phyloP scores from a whole-genome alignment of 2,329 filamentous ascomycete species.

The Venturia asperata region DNA sequence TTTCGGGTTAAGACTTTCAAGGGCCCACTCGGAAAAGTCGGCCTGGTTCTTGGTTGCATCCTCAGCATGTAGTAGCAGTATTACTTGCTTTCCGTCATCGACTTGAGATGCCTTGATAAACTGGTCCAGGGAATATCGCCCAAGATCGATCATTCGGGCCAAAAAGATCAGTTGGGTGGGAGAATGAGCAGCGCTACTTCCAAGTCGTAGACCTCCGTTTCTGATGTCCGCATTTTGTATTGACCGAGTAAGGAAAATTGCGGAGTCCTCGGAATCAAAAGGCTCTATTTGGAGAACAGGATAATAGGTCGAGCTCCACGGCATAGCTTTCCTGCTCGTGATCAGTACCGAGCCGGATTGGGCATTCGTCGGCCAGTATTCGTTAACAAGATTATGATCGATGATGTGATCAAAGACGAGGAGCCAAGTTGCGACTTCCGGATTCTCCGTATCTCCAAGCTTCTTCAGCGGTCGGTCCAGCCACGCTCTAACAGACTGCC shows the following conservation, averaged over 20 bases:
- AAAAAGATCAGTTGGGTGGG: slow-evolving; percentile 11
- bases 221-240: neutral
- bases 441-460: neutral
- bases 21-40: slow-evolving; percentile 15
- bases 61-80: neutral
- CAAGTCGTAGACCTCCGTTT: neutral
- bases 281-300: slow-evolving; percentile 13
- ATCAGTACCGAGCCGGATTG: slow-evolving; percentile 3
- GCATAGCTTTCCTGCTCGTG: slow-evolving; percentile 11
- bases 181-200: neutral
- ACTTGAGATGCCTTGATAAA: slow-evolving; percentile 8
- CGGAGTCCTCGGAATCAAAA: slow-evolving; percentile 13
- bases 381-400: slow-evolving; percentile 3
- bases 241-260: slow-evolving; percentile 1
- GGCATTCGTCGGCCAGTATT: slow-evolving; percentile 15
- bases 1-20: slow-evolving; percentile 20
- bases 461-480: slow-evolving; percentile 14
- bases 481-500: slow-evolving; percentile 18
- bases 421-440: slow-evolving; percentile 15
- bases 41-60: neutral
- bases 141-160: slow-evolving; percentile 9
- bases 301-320: slow-evolving; percentile 15
- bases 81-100: slow-evolving; percentile 10
- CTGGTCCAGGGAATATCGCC: neutral
- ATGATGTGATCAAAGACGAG: slow-evolving; percentile 15